Conservation (phyloP, 208 protist species). For the Borovskyia barvae region DNA sequence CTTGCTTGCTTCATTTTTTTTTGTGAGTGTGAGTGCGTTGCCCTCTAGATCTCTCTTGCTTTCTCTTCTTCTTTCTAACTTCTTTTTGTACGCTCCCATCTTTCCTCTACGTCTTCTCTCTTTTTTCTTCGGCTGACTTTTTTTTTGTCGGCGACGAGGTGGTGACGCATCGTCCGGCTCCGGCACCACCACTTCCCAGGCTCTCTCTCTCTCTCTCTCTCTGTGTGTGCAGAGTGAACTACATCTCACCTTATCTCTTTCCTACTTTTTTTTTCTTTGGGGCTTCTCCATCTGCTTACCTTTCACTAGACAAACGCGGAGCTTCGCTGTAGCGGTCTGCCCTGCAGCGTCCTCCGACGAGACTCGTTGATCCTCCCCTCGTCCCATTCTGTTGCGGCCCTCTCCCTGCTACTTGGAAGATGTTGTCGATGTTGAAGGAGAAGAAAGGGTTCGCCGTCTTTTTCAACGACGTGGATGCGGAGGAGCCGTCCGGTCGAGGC, state of each 20-base stretch:
- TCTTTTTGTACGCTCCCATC: background rate
- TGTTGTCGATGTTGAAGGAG: constrained; percentile 72
- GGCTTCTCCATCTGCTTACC: too few relatives aligned
- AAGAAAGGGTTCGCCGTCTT: constrained; percentile 66
- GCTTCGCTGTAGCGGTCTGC: too few relatives aligned
- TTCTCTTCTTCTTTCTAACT: background rate
- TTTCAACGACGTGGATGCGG: constrained; percentile 26
- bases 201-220: too few relatives aligned
- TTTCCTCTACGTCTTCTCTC: background rate
- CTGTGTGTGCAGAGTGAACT: too few relatives aligned
- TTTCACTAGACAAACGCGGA: too few relatives aligned
- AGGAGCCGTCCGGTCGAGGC: background rate
- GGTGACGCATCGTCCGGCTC: too few relatives aligned
- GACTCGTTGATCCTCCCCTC: too few relatives aligned
- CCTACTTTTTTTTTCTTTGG: too few relatives aligned
- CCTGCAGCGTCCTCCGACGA: too few relatives aligned
- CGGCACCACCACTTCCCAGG: too few relatives aligned
- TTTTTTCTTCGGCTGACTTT: background rate
- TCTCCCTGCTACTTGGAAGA: constrained; percentile 9
- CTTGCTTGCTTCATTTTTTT: constrained; percentile 9
- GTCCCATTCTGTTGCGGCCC: background rate
- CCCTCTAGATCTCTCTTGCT: constrained; percentile 8
- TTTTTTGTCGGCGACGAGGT: too few relatives aligned
- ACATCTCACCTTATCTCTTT: too few relatives aligned
- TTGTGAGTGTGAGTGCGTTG: constrained; percentile 1